Evolutionary conservation across 208 protist species (phyloP), one percentile per base, ranked within the genome.

Genomic region (Acanthamoeba culbertsoni): DNA sequence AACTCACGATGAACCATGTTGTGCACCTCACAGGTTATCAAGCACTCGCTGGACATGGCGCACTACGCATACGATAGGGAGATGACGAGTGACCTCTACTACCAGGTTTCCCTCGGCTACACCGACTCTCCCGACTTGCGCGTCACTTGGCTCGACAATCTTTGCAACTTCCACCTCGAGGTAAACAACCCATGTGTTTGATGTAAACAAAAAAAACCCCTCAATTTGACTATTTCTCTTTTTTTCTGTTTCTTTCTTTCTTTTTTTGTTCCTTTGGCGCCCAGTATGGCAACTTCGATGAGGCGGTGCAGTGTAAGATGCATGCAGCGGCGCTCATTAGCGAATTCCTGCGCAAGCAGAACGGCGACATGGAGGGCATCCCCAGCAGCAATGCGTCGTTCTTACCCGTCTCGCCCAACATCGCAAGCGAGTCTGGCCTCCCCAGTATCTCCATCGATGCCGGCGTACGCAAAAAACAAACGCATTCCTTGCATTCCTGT

Each of bases 121-220:
- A 71, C 88, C 10, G 95, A 95, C 51, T 73, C 43, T 53, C 95
- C 95, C 4, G 95, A 96, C 73, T 37, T 96, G 23, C 93, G 95
- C 62, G 88, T 96, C 20, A 95, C 95, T 5, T 96, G 95, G 95
- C 53, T 96, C 45, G 86, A 96, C 55, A 94, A 65, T 62, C 88
- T 96, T 20, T 73, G 46, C 35, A 86, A 28, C 14, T 96, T 96
- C 63, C 75, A 96, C 23, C 46, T 91, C 18, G 31, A 84, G 48
- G 90, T 93, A 88, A 6, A 23, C 51, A 23, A n/a, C n/a, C n/a
- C n/a, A n/a, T n/a, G n/a, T n/a, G n/a, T n/a, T n/a, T n/a, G n/a
- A n/a, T n/a, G n/a, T n/a, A n/a, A n/a, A n/a, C n/a, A n/a, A n/a
- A n/a, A n/a, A n/a, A n/a, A n/a, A n/a, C n/a, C n/a, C n/a, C n/a